Evolutionary conservation across 208 protist genomes (phyloP).

Genomic region (Angomonas deanei): DNA sequence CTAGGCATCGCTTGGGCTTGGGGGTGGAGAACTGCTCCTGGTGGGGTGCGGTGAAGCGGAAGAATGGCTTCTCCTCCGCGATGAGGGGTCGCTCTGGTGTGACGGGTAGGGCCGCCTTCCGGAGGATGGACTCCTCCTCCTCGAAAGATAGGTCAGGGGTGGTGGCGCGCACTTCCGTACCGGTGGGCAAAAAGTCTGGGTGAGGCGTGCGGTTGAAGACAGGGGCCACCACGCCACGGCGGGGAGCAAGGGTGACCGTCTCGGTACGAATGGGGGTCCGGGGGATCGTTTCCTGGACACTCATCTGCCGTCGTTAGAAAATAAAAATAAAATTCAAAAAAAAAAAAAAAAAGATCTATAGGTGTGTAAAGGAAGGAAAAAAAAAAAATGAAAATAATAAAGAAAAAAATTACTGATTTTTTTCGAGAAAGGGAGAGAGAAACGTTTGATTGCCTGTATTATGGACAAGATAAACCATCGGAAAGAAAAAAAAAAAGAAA

Average conservation of each 20-base stretch:
- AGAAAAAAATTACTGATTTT: constrained; percentile 1
- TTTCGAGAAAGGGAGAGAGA: neutral
- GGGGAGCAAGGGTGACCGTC: too few species aligned
- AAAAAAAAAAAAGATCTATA: constrained; percentile 4
- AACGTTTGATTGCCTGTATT: neutral
- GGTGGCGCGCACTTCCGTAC: too few species aligned
- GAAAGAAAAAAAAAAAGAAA: neutral
- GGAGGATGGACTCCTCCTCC: neutral
- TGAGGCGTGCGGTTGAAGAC: too few species aligned
- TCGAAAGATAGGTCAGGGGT: neutral
- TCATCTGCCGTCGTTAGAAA: too few species aligned
- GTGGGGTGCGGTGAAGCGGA: neutral
- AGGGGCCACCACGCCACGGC: too few species aligned
- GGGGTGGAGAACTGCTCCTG: neutral
- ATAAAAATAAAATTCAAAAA: constrained; percentile 7
- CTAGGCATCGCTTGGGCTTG: neutral
- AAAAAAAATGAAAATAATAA: constrained; percentile 4
- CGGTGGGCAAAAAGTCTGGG: too few species aligned
- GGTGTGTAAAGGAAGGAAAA: neutral
- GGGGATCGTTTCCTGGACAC: too few species aligned
- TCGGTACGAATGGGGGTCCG: too few species aligned
- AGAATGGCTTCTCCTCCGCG: neutral
- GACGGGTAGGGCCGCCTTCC: neutral
- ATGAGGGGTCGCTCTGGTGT: neutral
- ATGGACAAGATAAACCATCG: too few species aligned